Base-by-base conservation (phyloP, 257 asterid genomes). In the Ocimum tenuiflorum region DNA sequence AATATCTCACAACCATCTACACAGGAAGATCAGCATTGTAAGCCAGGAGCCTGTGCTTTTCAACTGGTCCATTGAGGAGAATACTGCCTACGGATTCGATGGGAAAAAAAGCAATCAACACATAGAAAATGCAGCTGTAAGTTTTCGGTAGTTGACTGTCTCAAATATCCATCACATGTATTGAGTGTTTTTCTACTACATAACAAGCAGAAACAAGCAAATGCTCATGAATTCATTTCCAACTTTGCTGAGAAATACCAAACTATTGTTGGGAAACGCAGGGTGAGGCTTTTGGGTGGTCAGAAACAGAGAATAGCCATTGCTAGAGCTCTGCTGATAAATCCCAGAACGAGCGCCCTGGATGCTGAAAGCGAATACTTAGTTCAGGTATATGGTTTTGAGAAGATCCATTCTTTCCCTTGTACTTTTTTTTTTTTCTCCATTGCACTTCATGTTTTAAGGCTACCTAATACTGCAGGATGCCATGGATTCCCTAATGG, bases 1-100 rank as follows among this genome's bases (percentile, higher is more conserved):
- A 80, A 78, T 85, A 70, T 83, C 88, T 39, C 91, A 83, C 47
- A 62, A 83, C 63, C 85, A 83, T 80, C 78, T 86, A 41, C 91
- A 89, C 73, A 79, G 77, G 73, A 85, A 89, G 95, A 75, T 86
- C 79, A 85, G 96, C 67, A 89, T 83, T 45, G 96, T 86, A 77
- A 86, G 96, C 82, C 96, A 89, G 66, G 95, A 89, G 41, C 92
- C 95, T 13, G 83, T 86, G 70, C 92, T 89, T 50, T 88, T 88
- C 79, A 88, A 86, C 75, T 82, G 95, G 65, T 84, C 95, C 11
- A 83, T 89, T 0, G 87, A 81, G 73, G 96, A 85, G 77, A 89
- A 89, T 72, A 89, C 85, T 54, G 95, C 95, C 54, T 88, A 86
- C 63, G 91, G 95, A 61, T 70, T 84, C 57, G 88, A 80, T 47